Conservation (phyloP, 306 rosid species). For the Rosa rugosa region DNA sequence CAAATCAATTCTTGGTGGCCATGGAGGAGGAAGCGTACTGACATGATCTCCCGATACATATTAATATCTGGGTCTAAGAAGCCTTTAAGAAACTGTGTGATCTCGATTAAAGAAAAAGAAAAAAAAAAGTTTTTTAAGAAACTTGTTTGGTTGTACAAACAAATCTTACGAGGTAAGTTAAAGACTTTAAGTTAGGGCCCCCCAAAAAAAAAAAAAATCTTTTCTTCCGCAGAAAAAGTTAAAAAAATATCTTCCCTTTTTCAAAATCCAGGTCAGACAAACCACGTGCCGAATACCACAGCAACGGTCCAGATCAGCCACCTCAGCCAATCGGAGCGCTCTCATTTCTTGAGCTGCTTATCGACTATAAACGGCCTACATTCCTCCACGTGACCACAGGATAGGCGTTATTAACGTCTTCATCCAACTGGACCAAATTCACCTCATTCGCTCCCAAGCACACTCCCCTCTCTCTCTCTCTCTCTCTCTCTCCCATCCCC, state of each 20-base stretch:
- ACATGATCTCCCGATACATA: too few relatives aligned
- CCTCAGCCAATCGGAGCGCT: constrained; percentile 33
- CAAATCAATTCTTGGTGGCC: too few relatives aligned
- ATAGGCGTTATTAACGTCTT: constrained; percentile 41
- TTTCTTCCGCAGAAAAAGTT: background rate
- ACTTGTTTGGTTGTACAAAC: too few relatives aligned
- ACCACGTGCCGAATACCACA: constrained; percentile 34
- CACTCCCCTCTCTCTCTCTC: background rate
- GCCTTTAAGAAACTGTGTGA: too few relatives aligned
- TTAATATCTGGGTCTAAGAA: too few relatives aligned
- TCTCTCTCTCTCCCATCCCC: background rate
- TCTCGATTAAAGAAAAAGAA: too few relatives aligned
- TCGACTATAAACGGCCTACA: constrained; percentile 49
- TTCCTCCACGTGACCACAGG: constrained; percentile 46
- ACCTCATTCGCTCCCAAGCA: constrained; percentile 22
- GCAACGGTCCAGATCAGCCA: constrained; percentile 32
- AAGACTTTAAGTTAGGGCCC: too few relatives aligned
- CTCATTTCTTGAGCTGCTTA: constrained; percentile 28
- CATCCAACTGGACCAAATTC: constrained; percentile 49
- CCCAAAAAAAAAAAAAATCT: background rate
- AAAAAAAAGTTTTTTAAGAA: too few relatives aligned
- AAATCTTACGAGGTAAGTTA: background rate
- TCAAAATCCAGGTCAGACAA: constrained; percentile 33
- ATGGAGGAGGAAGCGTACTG: too few relatives aligned
- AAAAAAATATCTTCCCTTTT: background rate